Evolutionary conservation across 2,329 filamentous ascomycete genomes (phyloP), one percentile per base, ranked within the genome.

Genomic region (Arthrobotrys pseudoclavata): DNA sequence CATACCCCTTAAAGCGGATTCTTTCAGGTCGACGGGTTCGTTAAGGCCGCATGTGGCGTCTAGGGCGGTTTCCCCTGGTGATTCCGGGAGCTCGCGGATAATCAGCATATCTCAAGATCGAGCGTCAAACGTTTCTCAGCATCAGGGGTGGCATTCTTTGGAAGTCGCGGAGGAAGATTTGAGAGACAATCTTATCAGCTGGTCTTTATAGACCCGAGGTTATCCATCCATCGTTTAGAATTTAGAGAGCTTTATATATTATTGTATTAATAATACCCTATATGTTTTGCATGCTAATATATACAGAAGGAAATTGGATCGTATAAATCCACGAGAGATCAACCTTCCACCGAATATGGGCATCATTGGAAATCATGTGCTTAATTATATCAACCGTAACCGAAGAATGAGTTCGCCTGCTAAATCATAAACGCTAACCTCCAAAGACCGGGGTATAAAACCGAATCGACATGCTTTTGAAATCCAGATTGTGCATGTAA

Each of bases 151-250:
- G 72, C 66, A 76, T 29, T 48, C 66, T 18, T 18, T 66, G n/a
- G 72, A 76, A 26, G 61, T 69, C 24, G 66, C 72, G 15, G 72
- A 76, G 52, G 72, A 76, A 29, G 64, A 69, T 61, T 47, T 76
- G 24, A 61, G 72, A 45, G 72, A 76, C 37, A 70, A 76, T 29
- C 61, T 76, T 34, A 68, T 66, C 24, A 76, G 72, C 37, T 76
- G 72, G 72, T 76, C 72, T 34, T 15, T 76, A 10, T 68, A 34
- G n/a, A 34, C 26, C 6, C 2, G 12, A n/a, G 26, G 2, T 15
- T 26, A 62, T 4, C 12, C 2, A 1, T 15, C 26, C 10, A 62
- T 60, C n/a, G n/a, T n/a, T 40, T 40, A 40, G 37, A 40, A 40
- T 40, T 40, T 40, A 40, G 37, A 40, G 2, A 15, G 29, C 4